Percentiles rank a stretch among this genome's conserved stretches.
Evolutionary conservation across 2,329 filamentous ascomycete genomes (phyloP).

Genomic region (Fusarium illudens): DNA sequence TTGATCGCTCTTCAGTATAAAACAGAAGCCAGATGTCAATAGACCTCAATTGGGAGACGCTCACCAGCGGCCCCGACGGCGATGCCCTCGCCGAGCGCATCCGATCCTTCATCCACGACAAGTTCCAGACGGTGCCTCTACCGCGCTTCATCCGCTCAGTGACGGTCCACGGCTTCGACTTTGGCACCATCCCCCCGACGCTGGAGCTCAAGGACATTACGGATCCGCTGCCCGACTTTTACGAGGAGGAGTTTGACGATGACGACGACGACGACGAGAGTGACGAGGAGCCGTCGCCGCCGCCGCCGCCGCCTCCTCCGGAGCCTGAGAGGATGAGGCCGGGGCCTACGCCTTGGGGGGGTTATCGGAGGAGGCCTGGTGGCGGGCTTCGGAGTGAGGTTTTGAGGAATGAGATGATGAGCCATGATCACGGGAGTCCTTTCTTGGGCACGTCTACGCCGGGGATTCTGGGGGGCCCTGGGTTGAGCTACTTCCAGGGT

Average conservation of each 20-base stretch:
- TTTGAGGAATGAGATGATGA: slow-evolving; percentile 45
- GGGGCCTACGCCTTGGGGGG: slow-evolving; percentile 25
- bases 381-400: slow-evolving; percentile 45
- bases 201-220: slow-evolving; percentile 97
- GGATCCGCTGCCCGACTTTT: slow-evolving; percentile 94
- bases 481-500: slow-evolving; percentile 83
- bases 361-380: slow-evolving; percentile 39
- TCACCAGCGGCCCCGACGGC: slow-evolving; percentile 90
- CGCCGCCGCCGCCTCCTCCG: slow-evolving; percentile 24
- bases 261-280: slow-evolving; percentile 52
- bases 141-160: slow-evolving; percentile 98
- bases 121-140: slow-evolving; percentile 90
- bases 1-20: background rate
- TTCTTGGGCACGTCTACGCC: slow-evolving; percentile 69
- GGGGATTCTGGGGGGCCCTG: slow-evolving; percentile 75
- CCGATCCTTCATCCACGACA: slow-evolving; percentile 91
- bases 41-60: slow-evolving; percentile 94
- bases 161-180: slow-evolving; percentile 92
- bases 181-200: slow-evolving; percentile 82
- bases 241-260: slow-evolving; percentile 78
- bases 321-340: slow-evolving; percentile 34
- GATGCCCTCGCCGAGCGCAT: slow-evolving; percentile 84
- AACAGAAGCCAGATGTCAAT: slow-evolving; percentile 77
- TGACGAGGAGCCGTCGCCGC: slow-evolving; percentile 43
- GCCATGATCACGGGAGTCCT: slow-evolving; percentile 60